A percentile compares a stretch with the other conserved stretches of the same genome.
Conservation (phyloP, 73 alveolate genomes). For the Tetrahymena thermophila region DNA sequence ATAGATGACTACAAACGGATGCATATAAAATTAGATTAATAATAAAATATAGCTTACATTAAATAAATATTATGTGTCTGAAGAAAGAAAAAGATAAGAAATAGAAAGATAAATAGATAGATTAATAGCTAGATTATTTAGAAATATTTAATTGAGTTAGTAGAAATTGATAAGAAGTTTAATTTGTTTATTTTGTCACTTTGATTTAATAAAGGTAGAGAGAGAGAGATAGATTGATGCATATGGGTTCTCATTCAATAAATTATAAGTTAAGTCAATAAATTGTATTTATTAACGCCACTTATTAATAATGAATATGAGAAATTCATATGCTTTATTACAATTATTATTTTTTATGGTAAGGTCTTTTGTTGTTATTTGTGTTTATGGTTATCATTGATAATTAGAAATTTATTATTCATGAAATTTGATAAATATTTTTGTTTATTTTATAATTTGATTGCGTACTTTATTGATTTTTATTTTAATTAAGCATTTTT, state of each 20-base stretch:
- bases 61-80: background rate
- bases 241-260: too few species aligned
- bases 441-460: too few species aligned
- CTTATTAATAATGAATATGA: too few species aligned
- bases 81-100: background rate
- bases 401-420: background rate
- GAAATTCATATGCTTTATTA: too few species aligned
- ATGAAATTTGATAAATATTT: too few species aligned
- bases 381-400: too few species aligned
- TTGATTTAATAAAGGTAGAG: too few species aligned
- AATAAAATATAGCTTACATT: background rate
- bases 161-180: background rate
- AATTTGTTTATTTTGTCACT: background rate
- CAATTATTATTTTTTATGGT: too few species aligned
- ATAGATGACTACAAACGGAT: background rate
- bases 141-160: background rate
- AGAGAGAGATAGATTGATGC: too few species aligned
- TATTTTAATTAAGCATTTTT: background rate
- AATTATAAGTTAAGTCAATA: too few species aligned
- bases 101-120: background rate
- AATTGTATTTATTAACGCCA: too few species aligned
- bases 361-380: background rate
- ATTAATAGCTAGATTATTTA: background rate
- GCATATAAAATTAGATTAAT: background rate
- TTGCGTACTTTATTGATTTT: too few species aligned